Evolutionary conservation across 805 yeast genomes (phyloP), one percentile per base, ranked within the genome.

Genomic region (Metschnikowia matae): DNA sequence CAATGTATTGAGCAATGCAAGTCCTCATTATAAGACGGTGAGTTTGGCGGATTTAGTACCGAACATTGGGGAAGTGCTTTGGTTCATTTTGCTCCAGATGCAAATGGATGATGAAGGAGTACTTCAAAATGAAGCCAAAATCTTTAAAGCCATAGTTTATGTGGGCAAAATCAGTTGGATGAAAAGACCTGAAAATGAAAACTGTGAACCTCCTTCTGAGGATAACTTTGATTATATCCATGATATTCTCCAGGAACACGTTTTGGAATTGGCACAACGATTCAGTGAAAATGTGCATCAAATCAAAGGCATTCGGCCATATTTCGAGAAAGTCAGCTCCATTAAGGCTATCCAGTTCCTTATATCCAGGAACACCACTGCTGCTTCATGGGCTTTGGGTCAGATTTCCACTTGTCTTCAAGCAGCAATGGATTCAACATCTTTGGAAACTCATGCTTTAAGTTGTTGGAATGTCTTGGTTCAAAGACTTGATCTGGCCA

Each of bases 381-480:
- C 87, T 1, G 69, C 71, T 0, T 60, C 73, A 2, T 64, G 73
- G 36, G 88, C 89, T 0, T 66, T 87, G 34, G 95, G 96, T 0
- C 98, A 91, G 62, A 80, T 92, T 4, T 85, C 89, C 52, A 86
- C 96, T 1, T 87, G 96, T 58, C 69, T 92, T 11, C 96, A 89
- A 62, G 83, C 90, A 1, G 84, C 92, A 0, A 66, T 91, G 20
- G 90, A 84, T 37, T 78, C 77, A 17, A 68, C 76, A 0, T 82
- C 81, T 21, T 74, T 90, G 13, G 84, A 84, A 52, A 69, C 70
- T 14, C 77, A 78, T 37, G 81, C 92, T 0, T 68, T 94, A 39
- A 71, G 75, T 43, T 85, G 94, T 49, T 84, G 96, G 85, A 73
- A 75, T 46, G 71, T 75, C 1, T 69, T 92, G 46, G 78, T 88